phyloP scores from a whole-genome alignment of 1,284 basidiomycete genomes.

The Cutaneotrichosporon mucoides region DNA sequence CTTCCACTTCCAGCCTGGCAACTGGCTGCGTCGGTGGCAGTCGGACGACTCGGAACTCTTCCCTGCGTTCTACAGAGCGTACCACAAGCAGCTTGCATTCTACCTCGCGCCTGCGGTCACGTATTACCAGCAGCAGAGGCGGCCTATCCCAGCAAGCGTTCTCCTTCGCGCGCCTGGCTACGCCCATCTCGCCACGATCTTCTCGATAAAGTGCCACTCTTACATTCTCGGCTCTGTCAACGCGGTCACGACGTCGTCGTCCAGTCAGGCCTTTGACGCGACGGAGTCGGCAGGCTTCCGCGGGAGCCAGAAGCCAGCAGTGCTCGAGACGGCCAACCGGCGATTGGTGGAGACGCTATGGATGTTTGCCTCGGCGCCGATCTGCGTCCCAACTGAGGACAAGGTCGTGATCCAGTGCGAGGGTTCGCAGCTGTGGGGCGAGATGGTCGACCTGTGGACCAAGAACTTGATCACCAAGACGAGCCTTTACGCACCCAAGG shows the following conservation, averaged over 20 bases:
- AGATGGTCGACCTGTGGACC: slow-evolving; percentile 52
- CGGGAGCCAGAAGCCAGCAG: slow-evolving; percentile 52
- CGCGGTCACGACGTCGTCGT: slow-evolving; percentile 49
- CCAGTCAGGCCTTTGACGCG: slow-evolving; percentile 49
- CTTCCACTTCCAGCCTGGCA: slow-evolving; percentile 50
- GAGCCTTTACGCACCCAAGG: slow-evolving; percentile 53
- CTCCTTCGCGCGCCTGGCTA: slow-evolving; percentile 52
- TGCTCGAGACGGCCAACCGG: slow-evolving; percentile 54
- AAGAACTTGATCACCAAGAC: slow-evolving; percentile 51
- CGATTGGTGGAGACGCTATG: slow-evolving; percentile 51
- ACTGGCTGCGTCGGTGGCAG: slow-evolving; percentile 51
- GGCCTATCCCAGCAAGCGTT: slow-evolving; percentile 39
- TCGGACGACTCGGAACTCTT: slow-evolving; percentile 55
- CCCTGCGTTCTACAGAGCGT: slow-evolving; percentile 55
- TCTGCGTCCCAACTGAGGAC: slow-evolving; percentile 30
- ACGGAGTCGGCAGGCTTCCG: slow-evolving; percentile 53
- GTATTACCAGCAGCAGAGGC: slow-evolving; percentile 34
- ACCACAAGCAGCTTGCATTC: slow-evolving; percentile 52
- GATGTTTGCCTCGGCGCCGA: slow-evolving; percentile 45
- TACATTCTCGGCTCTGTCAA: slow-evolving; percentile 52
- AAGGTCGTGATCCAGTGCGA: slow-evolving; percentile 42
- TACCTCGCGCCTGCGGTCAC: slow-evolving; percentile 48
- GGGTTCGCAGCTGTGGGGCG: slow-evolving; percentile 48
- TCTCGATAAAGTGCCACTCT: slow-evolving; percentile 50
- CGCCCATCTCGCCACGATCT: slow-evolving; percentile 49